Conservation (phyloP, 208 protist genomes). For the Wallacemonas sp. region DNA sequence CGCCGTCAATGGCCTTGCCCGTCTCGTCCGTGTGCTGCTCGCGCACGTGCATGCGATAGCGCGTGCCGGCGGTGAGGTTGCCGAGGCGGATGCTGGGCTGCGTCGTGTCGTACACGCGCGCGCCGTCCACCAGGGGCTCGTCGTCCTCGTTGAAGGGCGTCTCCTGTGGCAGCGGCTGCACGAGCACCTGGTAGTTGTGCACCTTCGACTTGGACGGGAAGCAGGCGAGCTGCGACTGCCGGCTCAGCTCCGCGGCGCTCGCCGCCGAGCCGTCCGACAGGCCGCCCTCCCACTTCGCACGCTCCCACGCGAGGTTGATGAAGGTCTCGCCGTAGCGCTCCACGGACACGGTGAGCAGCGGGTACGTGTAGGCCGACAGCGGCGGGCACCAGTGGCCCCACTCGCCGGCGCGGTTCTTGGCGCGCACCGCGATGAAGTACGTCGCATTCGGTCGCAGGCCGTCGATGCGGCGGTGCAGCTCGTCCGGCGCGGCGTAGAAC, state of each 20-base stretch:
- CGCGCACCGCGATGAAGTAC: conserved; percentile 82
- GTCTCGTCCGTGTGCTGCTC: conserved; percentile 78
- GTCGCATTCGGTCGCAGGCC: conserved; percentile 62
- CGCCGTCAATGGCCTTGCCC: conserved; percentile 45
- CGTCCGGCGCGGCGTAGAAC: conserved; percentile 52
- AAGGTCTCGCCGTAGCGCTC: conserved; percentile 86
- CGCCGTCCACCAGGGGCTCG: conserved; percentile 81
- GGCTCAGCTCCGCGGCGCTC: conserved; percentile 8
- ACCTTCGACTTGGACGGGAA: conserved; percentile 68
- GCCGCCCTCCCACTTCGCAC: conserved; percentile 36
- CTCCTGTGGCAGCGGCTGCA: conserved; percentile 73
- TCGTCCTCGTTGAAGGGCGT: conserved; percentile 73
- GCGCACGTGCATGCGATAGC: conserved; percentile 79
- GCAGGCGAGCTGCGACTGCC: conserved; percentile 45
- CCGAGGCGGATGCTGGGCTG: conserved; percentile 81
- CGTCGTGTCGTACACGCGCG: conserved; percentile 89
- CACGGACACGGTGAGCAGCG: conserved; percentile 64
- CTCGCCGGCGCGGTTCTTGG: conserved; percentile 61
- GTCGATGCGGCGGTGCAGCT: conserved; percentile 54
- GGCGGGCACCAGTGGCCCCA: conserved; percentile 90
- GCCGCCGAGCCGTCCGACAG: conserved; percentile 15
- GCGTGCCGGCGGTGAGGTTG: conserved; percentile 80
- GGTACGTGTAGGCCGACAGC: conserved; percentile 64
- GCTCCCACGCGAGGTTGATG: conserved; percentile 73
- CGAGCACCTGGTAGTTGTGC: conserved; percentile 91